Conservation (phyloP, 768 basidiomycete species). For the Termitomyces sp. region DNA sequence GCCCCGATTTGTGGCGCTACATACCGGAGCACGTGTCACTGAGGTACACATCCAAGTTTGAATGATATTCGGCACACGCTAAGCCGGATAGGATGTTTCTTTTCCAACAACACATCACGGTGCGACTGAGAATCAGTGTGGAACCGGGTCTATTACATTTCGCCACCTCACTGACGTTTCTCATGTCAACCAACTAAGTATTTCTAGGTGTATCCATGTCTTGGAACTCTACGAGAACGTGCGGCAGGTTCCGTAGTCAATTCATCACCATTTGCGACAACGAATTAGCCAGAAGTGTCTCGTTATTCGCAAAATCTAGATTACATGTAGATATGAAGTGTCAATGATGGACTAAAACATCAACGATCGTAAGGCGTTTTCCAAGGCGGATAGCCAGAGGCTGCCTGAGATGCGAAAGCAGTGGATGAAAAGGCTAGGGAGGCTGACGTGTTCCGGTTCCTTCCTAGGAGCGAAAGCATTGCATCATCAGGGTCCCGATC, state of each 20-base stretch:
- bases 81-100: neutral
- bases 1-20: no score
- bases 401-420: slow-evolving; percentile 14
- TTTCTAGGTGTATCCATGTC: neutral
- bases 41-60: neutral
- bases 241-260: no score
- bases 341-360: neutral
- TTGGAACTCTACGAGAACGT: neutral
- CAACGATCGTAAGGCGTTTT: slow-evolving; percentile 15
- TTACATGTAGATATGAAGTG: neutral
- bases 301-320: neutral
- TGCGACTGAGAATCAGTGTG: no score
- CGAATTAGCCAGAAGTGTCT: neutral
- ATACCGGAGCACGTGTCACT: neutral
- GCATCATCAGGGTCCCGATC: slow-evolving; percentile 29
- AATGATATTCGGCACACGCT: neutral
- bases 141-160: no score
- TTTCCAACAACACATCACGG: neutral
- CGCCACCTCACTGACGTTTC: neutral
- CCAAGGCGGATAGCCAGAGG: slow-evolving; percentile 22
- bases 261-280: neutral
- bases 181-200: neutral
- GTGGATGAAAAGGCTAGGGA: slow-evolving; percentile 10
- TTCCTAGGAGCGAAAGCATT: slow-evolving; percentile 29
- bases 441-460: slow-evolving; percentile 9